Conservation (phyloP, 768 basidiomycete genomes). For the Lanmaoa pseudosensibilis region DNA sequence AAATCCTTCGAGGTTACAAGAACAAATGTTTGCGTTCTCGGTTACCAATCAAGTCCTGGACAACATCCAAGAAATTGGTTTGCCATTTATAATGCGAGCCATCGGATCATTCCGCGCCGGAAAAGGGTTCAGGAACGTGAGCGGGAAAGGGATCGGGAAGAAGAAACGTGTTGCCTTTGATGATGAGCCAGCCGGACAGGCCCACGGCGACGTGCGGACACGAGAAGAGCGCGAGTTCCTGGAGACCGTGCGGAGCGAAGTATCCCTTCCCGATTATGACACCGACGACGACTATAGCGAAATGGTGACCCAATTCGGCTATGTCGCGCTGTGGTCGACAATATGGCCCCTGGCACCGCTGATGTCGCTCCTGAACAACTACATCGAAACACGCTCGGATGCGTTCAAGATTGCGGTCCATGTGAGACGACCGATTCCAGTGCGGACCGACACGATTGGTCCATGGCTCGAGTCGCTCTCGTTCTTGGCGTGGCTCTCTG, state of each 20-base stretch:
- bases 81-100: slow-evolving; percentile 74
- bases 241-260: slow-evolving; percentile 74
- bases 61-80: slow-evolving; percentile 73
- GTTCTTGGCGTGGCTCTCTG: slow-evolving; percentile 86
- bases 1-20: slow-evolving; percentile 69
- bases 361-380: slow-evolving; percentile 90
- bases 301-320: slow-evolving; percentile 96
- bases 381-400: slow-evolving; percentile 88
- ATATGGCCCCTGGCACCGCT: slow-evolving; percentile 93
- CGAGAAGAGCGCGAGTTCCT: slow-evolving; percentile 78
- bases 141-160: slow-evolving; percentile 27
- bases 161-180: slow-evolving; percentile 77
- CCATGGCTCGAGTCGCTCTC: slow-evolving; percentile 90
- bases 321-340: slow-evolving; percentile 87
- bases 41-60: slow-evolving; percentile 87
- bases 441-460: slow-evolving; percentile 88
- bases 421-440: slow-evolving; percentile 78
- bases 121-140: slow-evolving; percentile 35
- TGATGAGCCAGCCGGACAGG: slow-evolving; percentile 45
- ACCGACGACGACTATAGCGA: slow-evolving; percentile 90
- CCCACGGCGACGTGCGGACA: slow-evolving; percentile 32
- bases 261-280: slow-evolving; percentile 76
- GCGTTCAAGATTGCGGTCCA: slow-evolving; percentile 94
- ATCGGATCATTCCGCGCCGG: slow-evolving; percentile 50
- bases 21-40: slow-evolving; percentile 91